Evolutionary conservation across 208 protist species (phyloP), one percentile per base, ranked within the genome.

Genomic region (Strigomonas galati): DNA sequence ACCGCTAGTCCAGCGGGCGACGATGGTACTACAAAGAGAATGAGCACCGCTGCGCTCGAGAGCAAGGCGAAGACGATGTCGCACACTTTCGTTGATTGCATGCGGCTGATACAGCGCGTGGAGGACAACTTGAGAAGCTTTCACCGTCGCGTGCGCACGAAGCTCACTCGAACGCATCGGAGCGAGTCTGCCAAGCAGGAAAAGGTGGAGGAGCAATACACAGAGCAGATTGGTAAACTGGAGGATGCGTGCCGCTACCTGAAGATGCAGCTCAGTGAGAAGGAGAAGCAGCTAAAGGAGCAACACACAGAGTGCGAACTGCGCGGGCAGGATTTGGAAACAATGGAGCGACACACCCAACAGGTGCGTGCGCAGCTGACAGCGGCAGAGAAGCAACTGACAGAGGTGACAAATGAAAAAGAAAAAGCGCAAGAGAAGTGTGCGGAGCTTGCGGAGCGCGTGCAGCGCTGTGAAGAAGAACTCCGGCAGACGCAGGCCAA

Each of bases 221-320:
- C 10, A 10, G 35, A 53, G 48, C 48, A 53, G 48, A 17, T 53
- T 17, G 48, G 30, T 0, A 65, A 59, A 26, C 73, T 85, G 7
- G 73, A 82, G 62, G 70, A 78, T n/a, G 69, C 72, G n/a, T 82
- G 74, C 44, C 70, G 73, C 15, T 78, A 73, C 32, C 81, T 86
- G 46, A 71, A 82, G 64, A 59, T 62, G 1, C 55, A 75, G 53
- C 57, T 76, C 2, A 21, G 15, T 12, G 55, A 51, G 14, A 37
- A 62, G 10, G 48, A 53, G 30, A 5, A 7, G 31, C 51, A 52
- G 44, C 59, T 74, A 31, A 32, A 67, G 56, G 76, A 76, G 54
- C 51, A 72, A 9, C 68, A 62, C 53, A 65, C 62, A 37, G 79
- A 85, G 76, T 85, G 75, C 55, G 61, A 79, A 35, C 69, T 71